Base-by-base conservation (phyloP, 2,329 filamentous ascomycete species). In the Grosmannia clavigera region DNA sequence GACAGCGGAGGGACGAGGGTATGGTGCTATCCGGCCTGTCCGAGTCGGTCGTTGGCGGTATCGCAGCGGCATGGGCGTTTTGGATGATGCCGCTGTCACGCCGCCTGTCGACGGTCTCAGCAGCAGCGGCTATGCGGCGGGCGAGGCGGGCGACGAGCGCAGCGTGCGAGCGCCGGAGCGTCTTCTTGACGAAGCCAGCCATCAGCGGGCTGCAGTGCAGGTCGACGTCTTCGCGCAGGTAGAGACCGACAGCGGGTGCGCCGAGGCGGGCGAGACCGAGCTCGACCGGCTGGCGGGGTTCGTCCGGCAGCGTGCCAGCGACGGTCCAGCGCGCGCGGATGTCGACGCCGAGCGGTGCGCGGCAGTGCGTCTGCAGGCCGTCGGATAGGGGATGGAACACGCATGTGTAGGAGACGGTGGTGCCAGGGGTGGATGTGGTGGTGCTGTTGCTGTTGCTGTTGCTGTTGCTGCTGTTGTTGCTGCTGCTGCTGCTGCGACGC, bases 201-300 rank as follows among this genome's bases (percentile, higher is more conserved):
- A 94, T 81, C 63, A 94, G 75, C 61, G 90, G 75, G 67, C 91
- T 92, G 74, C 90, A 95, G 61, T 81, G 81, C 77, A 95, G 84
- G 64, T 90, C 86, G 56, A 94, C 85, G 65, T 95, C 90, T 75
- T 95, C 90, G n/a, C 87, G 80, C 51, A 95, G 75, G 69, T 91
- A 95, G 14, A 95, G 75, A 0, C 90, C 90, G 50, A 82, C 75
- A 27, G 78, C 72, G 0, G 90, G 89, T 0, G 79, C 82, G 16
- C 80, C 80, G 5, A 87, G 72, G 1, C 50, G 43, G 11, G 57
- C 57, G 6, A 88, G 72, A 5, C 85, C 87, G 27, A 88, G 72
- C 73, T 92, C 88, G 12, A 81, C 72, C 0, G 82, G 77, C 67
- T 86, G 80, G 35, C 78, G 75, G 1, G 83, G 80, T 71, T 95